A percentile compares a stretch with the other conserved stretches of the same genome.
phyloP scores from a whole-genome alignment of 2,329 filamentous ascomycete genomes.

The Sphaerulina populicola region DNA sequence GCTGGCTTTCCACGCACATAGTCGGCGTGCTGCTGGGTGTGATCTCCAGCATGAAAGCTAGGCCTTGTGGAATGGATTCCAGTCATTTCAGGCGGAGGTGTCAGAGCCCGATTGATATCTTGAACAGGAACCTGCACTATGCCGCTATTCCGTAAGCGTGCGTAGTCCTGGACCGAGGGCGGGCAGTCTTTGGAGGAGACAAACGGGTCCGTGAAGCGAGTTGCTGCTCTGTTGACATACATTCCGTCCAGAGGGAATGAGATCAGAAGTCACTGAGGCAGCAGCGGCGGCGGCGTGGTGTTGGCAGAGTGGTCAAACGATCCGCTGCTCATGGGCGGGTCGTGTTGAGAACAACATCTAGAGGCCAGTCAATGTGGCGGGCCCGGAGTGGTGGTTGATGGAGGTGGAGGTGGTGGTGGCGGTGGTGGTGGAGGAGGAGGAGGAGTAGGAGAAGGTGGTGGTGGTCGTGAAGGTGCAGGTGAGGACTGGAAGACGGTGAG shows the following conservation, averaged over 20 bases:
- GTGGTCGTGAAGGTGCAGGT: no score
- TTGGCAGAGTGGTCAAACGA: not conserved
- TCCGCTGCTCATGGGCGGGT: no score
- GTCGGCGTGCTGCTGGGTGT: constrained; percentile 22
- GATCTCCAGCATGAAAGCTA: constrained; percentile 16
- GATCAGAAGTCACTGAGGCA: constrained; percentile 14
- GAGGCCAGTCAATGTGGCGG: no score
- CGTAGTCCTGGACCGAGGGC: constrained; percentile 11
- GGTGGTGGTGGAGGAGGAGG: no score
- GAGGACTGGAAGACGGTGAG: no score
- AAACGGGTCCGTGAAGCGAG: constrained; percentile 32
- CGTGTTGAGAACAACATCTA: no score
- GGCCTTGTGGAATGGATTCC: constrained; percentile 20
- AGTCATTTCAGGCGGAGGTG: constrained; percentile 34
- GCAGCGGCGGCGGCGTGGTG: not conserved
- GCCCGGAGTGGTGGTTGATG: no score
- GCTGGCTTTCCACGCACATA: constrained; percentile 15
- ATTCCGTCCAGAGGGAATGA: constrained; percentile 14
- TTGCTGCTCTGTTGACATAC: constrained; percentile 28
- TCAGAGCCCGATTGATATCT: constrained; percentile 25
- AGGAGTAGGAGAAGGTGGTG: no score
- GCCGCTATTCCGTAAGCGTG: constrained; percentile 16
- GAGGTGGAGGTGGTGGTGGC: no score
- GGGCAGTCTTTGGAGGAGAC: constrained; percentile 24
- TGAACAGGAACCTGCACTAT: constrained; percentile 15